Base-by-base conservation (phyloP, 495 filamentous ascomycete species). In the Acidiella bohemica region DNA sequence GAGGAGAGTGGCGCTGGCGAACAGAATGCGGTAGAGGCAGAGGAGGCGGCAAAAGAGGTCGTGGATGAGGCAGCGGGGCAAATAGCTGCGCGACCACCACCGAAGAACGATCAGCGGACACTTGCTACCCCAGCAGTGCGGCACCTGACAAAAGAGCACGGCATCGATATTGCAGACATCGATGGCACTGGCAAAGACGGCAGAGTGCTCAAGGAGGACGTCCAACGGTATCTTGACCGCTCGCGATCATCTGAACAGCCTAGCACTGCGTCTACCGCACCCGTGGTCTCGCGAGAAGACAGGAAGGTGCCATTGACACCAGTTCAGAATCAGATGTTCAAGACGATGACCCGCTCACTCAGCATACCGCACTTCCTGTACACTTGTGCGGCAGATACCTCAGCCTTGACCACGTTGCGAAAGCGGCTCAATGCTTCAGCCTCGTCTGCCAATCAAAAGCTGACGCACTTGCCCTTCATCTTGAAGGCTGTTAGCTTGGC, bases 251-350 rank as follows among this genome's bases (percentile, higher is more conserved):
- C 29, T 27, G 16, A 31, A 1, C n/a, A n/a, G n/a, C n/a, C n/a
- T n/a, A 16, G 43, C 16, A 29, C 47, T 41, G 33, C 53, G 27
- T 22, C 55, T 12, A 36, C 56, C 10, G 39, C 50, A 21, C 39
- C 49, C 38, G 29, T 38, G 26, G n/a, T n/a, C n/a, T n/a, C n/a
- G n/a, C 31, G 37, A 18, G 63, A 66, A 23, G 92, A 96, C 52
- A 73, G 72, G 2, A 58, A 62, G 1, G 61, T 75, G 19, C 63
- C 71, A 39, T 63, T 99, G 14, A 81, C 83, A 3, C 75, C 74
- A 19, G 81, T 83, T 20, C 90, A 96, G 63, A 65, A 70, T 14
- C 78, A 83, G 54, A 99, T 99, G 92, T 95, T 93, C 73, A 94
- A 90, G 60, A 73, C 75, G n/a, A 99, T 99, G 92, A 96, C 88